Evolutionary conservation across 208 protist species (phyloP), one percentile per base, ranked within the genome.

Genomic region (Entamoeba histolytica): DNA sequence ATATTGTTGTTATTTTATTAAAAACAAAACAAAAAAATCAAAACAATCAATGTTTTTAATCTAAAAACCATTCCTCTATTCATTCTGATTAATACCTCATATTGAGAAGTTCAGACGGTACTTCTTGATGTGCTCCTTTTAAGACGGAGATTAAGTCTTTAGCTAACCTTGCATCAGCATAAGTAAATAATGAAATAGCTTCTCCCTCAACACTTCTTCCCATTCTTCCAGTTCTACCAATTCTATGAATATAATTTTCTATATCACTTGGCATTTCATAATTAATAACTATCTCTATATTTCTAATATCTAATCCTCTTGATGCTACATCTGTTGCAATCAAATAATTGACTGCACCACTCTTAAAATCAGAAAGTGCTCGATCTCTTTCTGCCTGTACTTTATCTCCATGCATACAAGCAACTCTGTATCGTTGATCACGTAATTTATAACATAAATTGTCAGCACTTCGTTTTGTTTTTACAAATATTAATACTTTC

Each of bases 381-480:
- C 23, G 4, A 0, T 55, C 49, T 35, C 91, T 10, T 31, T 49
- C 91, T 8, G 31, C 44, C 17, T 57, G 49, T 35, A 1, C 5
- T 10, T 15, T 10, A 92, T 92, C 91, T 39, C 91, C 91, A 49
- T 92, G 91, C 19, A 92, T 35, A 49, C 78, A 28, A 91, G 10
- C 39, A 49, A 39, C 28, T 49, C n/a, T 91, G 49, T 98, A 97
- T 50, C 94, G 51, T 28, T 96, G 31, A 39, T 92, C 94, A 93
- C 95, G 95, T 8, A 99, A 96, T 94, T 97, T 98, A 50, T 97
- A 95, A 93, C 98, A 97, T 35, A 99, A 94, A 93, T 96, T 95
- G 94, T 99, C 97, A 47, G 99, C 98, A 69, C 97, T 97, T 91
- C 97, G 96, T 96, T 99, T 99, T 93, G 99, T 99, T 95, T 99